phyloP scores from a whole-genome alignment of 2,329 filamentous ascomycete genomes.

The Colletotrichum abscissum region DNA sequence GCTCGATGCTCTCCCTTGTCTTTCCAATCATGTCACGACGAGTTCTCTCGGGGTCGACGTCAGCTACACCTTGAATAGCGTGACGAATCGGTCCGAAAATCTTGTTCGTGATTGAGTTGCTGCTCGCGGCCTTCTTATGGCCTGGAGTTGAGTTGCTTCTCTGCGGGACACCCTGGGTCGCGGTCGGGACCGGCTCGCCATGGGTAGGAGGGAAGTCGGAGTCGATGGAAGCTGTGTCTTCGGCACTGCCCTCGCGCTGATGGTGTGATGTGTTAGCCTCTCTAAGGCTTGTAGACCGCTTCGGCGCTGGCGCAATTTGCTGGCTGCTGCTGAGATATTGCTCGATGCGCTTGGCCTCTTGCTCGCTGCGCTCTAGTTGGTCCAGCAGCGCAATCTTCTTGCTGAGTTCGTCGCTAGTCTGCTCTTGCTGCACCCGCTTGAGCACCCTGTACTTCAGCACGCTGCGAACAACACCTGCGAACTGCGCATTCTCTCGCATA shows the following conservation, averaged over 20 bases:
- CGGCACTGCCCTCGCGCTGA: conserved; percentile 66
- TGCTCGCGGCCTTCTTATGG: conserved; percentile 85
- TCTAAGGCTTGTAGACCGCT: conserved; percentile 73
- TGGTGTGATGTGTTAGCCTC: conserved; percentile 58
- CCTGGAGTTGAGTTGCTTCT: conserved; percentile 53
- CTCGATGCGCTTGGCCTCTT: conserved; percentile 92
- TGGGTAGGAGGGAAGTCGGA: conserved; percentile 95
- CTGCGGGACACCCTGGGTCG: conserved; percentile 77
- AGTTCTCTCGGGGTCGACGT: conserved; percentile 94
- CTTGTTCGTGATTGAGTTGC: conserved; percentile 92
- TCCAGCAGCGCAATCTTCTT: conserved; percentile 88
- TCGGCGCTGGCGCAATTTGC: conserved; percentile 68
- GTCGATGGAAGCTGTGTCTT: conserved; percentile 91
- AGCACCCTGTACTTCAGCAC: conserved; percentile 91
- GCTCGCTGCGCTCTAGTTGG: conserved; percentile 91
- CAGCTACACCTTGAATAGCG: conserved; percentile 94
- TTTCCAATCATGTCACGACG: conserved; percentile 94
- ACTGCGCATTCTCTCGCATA: conserved; percentile 97
- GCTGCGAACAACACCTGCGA: conserved; percentile 90
- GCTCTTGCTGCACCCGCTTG: conserved; percentile 96
- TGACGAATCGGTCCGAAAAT: conserved; percentile 96
- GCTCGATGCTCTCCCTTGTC: conserved; percentile 85
- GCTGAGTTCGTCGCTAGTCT: conserved; percentile 91
- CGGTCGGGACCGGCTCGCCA: conserved; percentile 79
- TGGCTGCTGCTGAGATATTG: conserved; percentile 86